Percentiles rank a stretch among this genome's conserved stretches.
Evolutionary conservation across 2,329 filamentous ascomycete genomes (phyloP).

Genomic region (Nothopassalora personata): DNA sequence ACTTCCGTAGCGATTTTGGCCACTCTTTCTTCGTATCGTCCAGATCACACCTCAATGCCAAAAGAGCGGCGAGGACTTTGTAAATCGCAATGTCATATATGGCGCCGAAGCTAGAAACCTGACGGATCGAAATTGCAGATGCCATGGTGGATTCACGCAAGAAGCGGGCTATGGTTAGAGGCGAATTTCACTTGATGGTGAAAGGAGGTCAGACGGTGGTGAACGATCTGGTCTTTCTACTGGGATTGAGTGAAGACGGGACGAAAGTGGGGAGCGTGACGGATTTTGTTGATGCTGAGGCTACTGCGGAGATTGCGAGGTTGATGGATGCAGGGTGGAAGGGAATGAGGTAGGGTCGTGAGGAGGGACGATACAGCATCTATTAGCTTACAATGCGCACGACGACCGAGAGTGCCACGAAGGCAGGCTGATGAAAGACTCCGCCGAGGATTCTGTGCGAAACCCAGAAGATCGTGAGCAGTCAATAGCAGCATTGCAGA

Average conservation of each 20-base stretch:
- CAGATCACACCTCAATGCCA: conserved; percentile 22
- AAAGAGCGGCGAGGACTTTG: conserved; percentile 20
- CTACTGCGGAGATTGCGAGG: conserved; percentile 5
- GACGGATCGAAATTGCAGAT: conserved; percentile 22
- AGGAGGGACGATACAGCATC: background rate
- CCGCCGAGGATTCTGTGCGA: too few species aligned
- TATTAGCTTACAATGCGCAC: background rate
- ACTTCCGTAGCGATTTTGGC: conserved; percentile 28
- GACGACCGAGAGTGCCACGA: too few species aligned
- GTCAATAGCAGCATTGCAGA: background rate
- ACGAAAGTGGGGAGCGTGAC: conserved; percentile 23
- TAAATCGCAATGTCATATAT: conserved; percentile 24
- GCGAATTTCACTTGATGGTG: conserved; percentile 26
- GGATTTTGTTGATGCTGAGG: conserved; percentile 33
- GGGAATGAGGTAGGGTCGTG: conserved; percentile 1
- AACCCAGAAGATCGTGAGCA: too few species aligned
- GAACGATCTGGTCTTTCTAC: conserved; percentile 33
- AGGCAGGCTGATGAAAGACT: too few species aligned
- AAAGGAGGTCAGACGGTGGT: conserved; percentile 20
- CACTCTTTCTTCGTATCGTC: conserved; percentile 28
- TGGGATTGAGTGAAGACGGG: conserved; percentile 26
- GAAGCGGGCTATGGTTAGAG: conserved; percentile 22
- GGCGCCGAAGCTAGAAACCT: conserved; percentile 22
- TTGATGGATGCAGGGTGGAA: background rate
- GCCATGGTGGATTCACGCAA: conserved; percentile 27